These are phyloP conservation scores for Candida piceae DNA, from an alignment of 805 yeast genomes.

Conservation along the genomic window DNA sequence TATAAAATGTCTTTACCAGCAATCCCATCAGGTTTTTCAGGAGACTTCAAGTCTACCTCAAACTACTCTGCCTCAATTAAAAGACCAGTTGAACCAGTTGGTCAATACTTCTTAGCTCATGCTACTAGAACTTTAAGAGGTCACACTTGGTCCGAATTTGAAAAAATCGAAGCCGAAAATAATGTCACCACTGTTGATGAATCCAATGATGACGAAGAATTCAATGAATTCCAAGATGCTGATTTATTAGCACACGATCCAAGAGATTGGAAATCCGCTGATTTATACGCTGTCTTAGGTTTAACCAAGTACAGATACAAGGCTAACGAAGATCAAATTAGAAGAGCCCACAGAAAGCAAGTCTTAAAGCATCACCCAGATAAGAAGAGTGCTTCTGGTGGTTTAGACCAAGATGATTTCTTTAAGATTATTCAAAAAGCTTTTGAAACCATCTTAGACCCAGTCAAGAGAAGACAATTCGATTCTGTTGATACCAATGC, in stretches of 20 bases:
- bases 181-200: conserved; percentile 71
- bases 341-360: conserved; percentile 95
- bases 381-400: conserved; percentile 88
- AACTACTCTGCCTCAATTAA: conserved; percentile 56
- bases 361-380: conserved; percentile 98
- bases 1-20: conserved; percentile 39
- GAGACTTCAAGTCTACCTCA: conserved; percentile 43
- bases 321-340: conserved; percentile 89
- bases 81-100: conserved; percentile 93
- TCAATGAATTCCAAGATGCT: conserved; percentile 65
- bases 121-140: conserved; percentile 94
- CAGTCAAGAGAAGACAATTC: conserved; percentile 82
- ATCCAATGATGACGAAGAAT: conserved; percentile 56
- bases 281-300: conserved; percentile 94
- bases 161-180: conserved; percentile 85
- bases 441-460: conserved; percentile 81
- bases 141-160: conserved; percentile 98
- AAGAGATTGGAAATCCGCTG: conserved; percentile 96
- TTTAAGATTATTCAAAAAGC: conserved; percentile 98
- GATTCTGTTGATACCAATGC: conserved; percentile 94
- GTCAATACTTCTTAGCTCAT: conserved; percentile 91
- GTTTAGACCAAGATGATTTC: conserved; percentile 89
- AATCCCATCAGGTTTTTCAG: conserved; percentile 49
- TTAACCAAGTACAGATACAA: conserved; percentile 83
- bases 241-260: conserved; percentile 86